These are phyloP conservation scores for Neonectria faginata DNA, from an alignment of 2,329 filamentous ascomycete genomes.

Conservation along the genomic window DNA sequence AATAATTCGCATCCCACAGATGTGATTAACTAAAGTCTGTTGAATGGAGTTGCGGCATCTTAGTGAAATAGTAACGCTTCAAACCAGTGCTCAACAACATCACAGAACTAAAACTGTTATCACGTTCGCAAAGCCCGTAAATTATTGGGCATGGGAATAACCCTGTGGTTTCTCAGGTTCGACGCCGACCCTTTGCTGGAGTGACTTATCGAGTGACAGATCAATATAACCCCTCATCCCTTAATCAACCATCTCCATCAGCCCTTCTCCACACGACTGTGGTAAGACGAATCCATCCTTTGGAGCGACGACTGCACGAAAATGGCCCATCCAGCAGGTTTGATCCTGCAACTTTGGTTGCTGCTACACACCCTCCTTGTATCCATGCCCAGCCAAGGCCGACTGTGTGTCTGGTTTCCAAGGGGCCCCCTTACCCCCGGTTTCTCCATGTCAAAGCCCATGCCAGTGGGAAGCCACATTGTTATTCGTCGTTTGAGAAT, in stretches of 20 bases:
- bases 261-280: constrained; percentile 6
- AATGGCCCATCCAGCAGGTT: background rate
- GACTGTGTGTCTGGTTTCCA: constrained; percentile 1
- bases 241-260: background rate
- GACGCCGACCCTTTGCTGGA: background rate
- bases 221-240: background rate
- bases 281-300: background rate
- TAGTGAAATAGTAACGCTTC: too few relatives aligned
- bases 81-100: background rate
- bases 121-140: background rate
- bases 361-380: background rate
- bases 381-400: constrained; percentile 1
- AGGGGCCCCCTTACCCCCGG: constrained; percentile 1
- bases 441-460: constrained; percentile 4
- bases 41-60: too few relatives aligned
- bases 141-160: background rate
- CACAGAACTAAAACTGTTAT: background rate
- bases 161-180: too few relatives aligned
- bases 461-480: constrained; percentile 15
- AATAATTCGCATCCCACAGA: background rate
- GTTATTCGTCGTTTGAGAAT: background rate
- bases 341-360: background rate
- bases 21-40: background rate
- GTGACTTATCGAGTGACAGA: background rate
- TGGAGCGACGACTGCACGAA: background rate